Evolutionary conservation across 176 grass and related monocot genomes (phyloP).

Genomic region (Luzula sylvatica): DNA sequence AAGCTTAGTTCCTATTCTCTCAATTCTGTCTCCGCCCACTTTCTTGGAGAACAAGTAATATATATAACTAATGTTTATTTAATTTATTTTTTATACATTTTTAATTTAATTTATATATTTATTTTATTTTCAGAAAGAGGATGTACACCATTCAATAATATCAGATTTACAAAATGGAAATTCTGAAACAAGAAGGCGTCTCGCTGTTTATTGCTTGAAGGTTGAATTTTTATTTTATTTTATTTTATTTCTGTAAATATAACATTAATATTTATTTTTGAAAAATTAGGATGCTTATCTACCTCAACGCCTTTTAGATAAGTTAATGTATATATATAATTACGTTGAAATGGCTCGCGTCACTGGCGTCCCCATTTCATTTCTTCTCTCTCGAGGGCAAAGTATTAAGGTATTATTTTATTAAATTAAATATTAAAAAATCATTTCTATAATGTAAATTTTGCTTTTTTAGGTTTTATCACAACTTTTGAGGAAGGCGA

Average conservation of each 20-base stretch:
- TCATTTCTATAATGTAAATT: conserved; percentile 24
- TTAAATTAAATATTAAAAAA: conserved; percentile 3
- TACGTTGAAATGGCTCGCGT: conserved; percentile 99
- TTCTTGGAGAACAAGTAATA: conserved; percentile 94
- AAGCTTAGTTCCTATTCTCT: conserved; percentile 98
- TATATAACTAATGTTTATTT: conserved; percentile 14
- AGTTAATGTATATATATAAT: conserved; percentile 98
- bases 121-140: conserved; percentile 72
- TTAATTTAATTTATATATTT: conserved; percentile 9
- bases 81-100: not conserved
- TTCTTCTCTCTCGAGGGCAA: conserved; percentile 89
- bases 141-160: conserved; percentile 99
- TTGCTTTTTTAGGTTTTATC: conserved; percentile 65
- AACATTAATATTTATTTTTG: conserved; percentile 13
- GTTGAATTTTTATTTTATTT: conserved; percentile 22
- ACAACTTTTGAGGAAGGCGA: conserved; percentile 88
- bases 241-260: conserved; percentile 4
- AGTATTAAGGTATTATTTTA: conserved; percentile 72
- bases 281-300: conserved; percentile 88
- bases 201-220: conserved; percentile 99
- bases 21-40: conserved; percentile 95
- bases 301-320: conserved; percentile 87
- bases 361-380: conserved; percentile 94
- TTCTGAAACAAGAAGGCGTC: conserved; percentile 75
- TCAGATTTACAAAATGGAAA: conserved; percentile 99